phyloP scores from a whole-genome alignment of 345 rosid species.

The Gossypium herbaceum region DNA sequence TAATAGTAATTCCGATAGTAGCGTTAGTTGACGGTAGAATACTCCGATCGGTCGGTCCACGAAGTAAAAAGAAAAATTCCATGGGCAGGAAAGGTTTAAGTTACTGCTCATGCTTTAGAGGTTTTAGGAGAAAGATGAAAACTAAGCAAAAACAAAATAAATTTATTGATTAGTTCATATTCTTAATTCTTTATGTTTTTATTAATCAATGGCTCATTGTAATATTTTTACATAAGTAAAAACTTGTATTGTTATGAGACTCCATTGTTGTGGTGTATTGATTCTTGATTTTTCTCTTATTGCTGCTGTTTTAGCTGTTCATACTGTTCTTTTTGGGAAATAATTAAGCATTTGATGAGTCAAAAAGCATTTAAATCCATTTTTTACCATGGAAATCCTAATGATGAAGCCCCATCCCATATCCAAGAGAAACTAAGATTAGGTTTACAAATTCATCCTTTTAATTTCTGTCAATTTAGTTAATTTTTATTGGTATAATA shows the following conservation, averaged over 20 bases:
- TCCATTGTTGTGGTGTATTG: not conserved
- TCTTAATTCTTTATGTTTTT: conserved; percentile 19
- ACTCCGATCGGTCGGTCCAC: not conserved
- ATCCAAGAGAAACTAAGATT: too few species aligned
- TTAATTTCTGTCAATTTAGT: too few species aligned
- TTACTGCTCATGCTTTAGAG: conserved; percentile 14
- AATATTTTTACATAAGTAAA: not conserved
- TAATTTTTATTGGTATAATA: too few species aligned
- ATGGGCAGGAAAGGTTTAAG: conserved; percentile 14
- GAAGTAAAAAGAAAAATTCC: not conserved
- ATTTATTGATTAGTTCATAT: conserved; percentile 26
- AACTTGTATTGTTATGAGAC: not conserved
- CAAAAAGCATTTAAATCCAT: too few species aligned
- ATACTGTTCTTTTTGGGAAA: too few species aligned
- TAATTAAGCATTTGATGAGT: too few species aligned
- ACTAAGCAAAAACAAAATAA: not conserved
- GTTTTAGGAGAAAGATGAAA: conserved; percentile 1
- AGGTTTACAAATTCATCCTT: too few species aligned
- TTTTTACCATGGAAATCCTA: too few species aligned
- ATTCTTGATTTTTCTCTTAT: not conserved
- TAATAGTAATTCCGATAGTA: conserved; percentile 13
- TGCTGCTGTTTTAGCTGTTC: not conserved
- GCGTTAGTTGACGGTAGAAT: conserved; percentile 6
- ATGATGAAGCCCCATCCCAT: too few species aligned
- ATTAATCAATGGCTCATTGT: conserved; percentile 12